A percentile compares a stretch with the other conserved stretches of the same genome.
These are phyloP conservation scores for Alternaria ethzedia DNA, from an alignment of 2,329 filamentous ascomycete species.

Conservation along the genomic window DNA sequence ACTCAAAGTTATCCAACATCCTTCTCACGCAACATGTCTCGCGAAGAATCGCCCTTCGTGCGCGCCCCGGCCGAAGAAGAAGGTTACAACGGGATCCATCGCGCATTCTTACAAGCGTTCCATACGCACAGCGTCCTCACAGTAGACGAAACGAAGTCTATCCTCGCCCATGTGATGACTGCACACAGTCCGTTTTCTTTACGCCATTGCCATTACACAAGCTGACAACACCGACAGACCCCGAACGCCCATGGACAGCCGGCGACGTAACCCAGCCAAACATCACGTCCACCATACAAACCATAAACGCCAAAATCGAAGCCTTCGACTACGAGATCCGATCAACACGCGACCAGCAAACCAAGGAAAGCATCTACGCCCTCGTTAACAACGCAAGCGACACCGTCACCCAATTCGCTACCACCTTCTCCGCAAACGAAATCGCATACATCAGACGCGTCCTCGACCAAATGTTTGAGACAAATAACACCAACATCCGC, in stretches of 20 bases:
- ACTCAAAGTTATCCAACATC: not conserved
- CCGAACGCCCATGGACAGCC: slow-evolving; percentile 56
- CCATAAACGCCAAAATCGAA: slow-evolving; percentile 74
- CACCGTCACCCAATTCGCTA: slow-evolving; percentile 83
- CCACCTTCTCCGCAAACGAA: slow-evolving; percentile 79
- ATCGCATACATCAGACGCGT: slow-evolving; percentile 87
- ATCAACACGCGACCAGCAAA: slow-evolving; percentile 70
- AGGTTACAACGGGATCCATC: slow-evolving; percentile 65
- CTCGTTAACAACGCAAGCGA: slow-evolving; percentile 90
- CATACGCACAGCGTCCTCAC: slow-evolving; percentile 80
- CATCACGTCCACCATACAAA: slow-evolving; percentile 71
- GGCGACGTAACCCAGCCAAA: slow-evolving; percentile 72
- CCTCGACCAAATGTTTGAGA: slow-evolving; percentile 90
- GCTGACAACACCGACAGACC: slow-evolving; percentile 25
- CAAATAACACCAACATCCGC: slow-evolving; percentile 77
- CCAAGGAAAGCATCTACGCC: slow-evolving; percentile 73
- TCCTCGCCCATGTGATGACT: slow-evolving; percentile 77
- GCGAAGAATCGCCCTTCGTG: slow-evolving; percentile 19
- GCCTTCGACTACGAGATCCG: slow-evolving; percentile 89
- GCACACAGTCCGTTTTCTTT: slow-evolving; percentile 55
- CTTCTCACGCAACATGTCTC: slow-evolving; percentile 16
- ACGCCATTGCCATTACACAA: not conserved
- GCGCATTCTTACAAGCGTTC: slow-evolving; percentile 90
- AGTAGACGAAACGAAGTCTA: slow-evolving; percentile 71
- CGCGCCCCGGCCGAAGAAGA: slow-evolving; percentile 18